phyloP scores from a whole-genome alignment of 2,329 filamentous ascomycete species.

The Fusarium concolor region DNA sequence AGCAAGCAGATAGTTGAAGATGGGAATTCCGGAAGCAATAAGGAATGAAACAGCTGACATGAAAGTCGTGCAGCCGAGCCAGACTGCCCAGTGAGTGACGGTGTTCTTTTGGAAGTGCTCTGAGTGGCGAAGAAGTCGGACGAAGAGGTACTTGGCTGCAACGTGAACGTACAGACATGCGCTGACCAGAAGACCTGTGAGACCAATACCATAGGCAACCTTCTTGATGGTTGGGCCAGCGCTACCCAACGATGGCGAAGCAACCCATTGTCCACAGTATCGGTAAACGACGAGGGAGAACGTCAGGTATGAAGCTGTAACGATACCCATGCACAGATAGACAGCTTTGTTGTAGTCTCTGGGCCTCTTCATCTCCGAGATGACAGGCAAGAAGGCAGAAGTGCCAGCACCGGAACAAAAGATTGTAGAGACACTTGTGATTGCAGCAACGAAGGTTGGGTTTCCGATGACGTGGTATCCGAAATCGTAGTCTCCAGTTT shows the following conservation, averaged over 20 bases:
- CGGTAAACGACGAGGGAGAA: slow-evolving; percentile 49
- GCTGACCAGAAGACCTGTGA: slow-evolving; percentile 47
- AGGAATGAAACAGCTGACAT: slow-evolving; percentile 38
- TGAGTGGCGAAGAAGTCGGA: slow-evolving; percentile 53
- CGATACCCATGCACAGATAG: slow-evolving; percentile 39
- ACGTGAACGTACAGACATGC: slow-evolving; percentile 53
- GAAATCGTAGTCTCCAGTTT: slow-evolving; percentile 65
- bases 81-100: slow-evolving; percentile 51
- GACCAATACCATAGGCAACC: slow-evolving; percentile 49
- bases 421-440: slow-evolving; percentile 54
- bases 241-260: slow-evolving; percentile 48
- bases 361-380: slow-evolving; percentile 64
- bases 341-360: slow-evolving; percentile 45
- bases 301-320: slow-evolving; percentile 46
- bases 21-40: slow-evolving; percentile 42
- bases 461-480: slow-evolving; percentile 63
- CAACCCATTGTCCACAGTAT: slow-evolving; percentile 47
- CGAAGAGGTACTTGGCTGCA: slow-evolving; percentile 56
- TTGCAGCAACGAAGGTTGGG: slow-evolving; percentile 66
- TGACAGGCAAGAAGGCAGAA: slow-evolving; percentile 54
- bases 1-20: slow-evolving; percentile 50
- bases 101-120: slow-evolving; percentile 52
- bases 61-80: slow-evolving; percentile 49
- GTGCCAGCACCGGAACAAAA: slow-evolving; percentile 64
- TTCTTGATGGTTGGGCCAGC: slow-evolving; percentile 48